Percentiles rank a stretch among this genome's conserved stretches.
These are phyloP conservation scores for Rhodotorula sp. DNA, from an alignment of 1,284 basidiomycete species.

Conservation along the genomic window DNA sequence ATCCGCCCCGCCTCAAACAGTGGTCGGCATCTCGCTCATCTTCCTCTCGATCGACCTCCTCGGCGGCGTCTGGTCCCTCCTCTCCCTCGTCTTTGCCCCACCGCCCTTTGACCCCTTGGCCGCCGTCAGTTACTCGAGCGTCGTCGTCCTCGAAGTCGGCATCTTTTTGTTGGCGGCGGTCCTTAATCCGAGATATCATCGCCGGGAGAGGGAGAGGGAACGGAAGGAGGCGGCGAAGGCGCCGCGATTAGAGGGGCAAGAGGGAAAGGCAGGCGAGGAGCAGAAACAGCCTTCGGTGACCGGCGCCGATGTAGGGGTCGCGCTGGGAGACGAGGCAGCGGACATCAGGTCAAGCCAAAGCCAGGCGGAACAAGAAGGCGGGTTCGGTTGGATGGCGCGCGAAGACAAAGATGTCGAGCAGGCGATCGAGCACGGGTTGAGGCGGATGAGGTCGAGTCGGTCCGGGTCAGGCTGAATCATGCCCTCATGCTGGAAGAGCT, in stretches of 20 bases:
- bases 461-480: background rate
- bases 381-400: conserved; percentile 7
- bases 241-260: background rate
- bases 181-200: conserved; percentile 23
- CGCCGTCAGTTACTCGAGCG: conserved; percentile 13
- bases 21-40: conserved; percentile 28
- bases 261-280: background rate
- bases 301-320: background rate
- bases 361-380: background rate
- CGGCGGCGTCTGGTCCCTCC: conserved; percentile 25
- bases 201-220: background rate
- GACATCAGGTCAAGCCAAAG: background rate
- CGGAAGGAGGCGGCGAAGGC: background rate
- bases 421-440: background rate
- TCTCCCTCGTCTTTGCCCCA: conserved; percentile 19
- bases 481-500: background rate
- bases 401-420: background rate
- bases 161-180: conserved; percentile 21
- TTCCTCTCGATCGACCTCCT: conserved; percentile 29
- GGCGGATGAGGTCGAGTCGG: background rate
- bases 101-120: conserved; percentile 22
- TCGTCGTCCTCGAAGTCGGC: conserved; percentile 22
- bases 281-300: background rate
- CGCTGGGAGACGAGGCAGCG: background rate
- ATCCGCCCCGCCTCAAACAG: background rate